Evolutionary conservation across 768 basidiomycete species (phyloP).

Genomic region (Pisolithus sp.): DNA sequence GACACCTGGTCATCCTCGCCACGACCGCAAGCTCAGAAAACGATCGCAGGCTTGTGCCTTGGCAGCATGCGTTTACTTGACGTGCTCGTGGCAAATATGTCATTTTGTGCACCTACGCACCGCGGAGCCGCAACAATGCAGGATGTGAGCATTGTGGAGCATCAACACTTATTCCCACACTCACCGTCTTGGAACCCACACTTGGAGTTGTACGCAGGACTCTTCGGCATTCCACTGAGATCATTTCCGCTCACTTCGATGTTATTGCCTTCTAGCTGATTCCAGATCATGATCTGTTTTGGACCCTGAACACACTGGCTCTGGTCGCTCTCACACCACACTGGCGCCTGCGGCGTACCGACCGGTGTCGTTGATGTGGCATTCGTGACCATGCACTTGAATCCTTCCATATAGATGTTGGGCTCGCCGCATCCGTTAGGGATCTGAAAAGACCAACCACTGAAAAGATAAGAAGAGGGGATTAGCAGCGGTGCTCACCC

Average conservation of each 20-base stretch:
- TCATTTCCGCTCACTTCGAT: slow-evolving; percentile 39
- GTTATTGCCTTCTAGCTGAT: slow-evolving; percentile 44
- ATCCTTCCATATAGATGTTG: slow-evolving; percentile 45
- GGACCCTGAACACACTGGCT: slow-evolving; percentile 39
- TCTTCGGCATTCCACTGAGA: slow-evolving; percentile 33
- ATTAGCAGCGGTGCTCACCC: slow-evolving; percentile 28
- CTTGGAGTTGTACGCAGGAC: slow-evolving; percentile 45
- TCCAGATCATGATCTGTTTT: slow-evolving; percentile 54
- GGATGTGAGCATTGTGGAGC: not conserved
- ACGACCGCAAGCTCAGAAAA: not conserved
- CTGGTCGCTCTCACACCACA: slow-evolving; percentile 47
- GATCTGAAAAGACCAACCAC: not conserved
- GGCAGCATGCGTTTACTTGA: not conserved
- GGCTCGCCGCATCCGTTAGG: slow-evolving; percentile 42
- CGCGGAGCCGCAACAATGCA: not conserved
- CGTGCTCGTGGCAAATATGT: slow-evolving; percentile 4
- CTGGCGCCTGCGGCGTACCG: slow-evolving; percentile 38
- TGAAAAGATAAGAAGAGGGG: not conserved
- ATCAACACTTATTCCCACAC: slow-evolving; percentile 2
- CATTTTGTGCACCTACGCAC: slow-evolving; percentile 6
- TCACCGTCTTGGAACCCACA: slow-evolving; percentile 43
- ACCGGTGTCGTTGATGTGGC: slow-evolving; percentile 36
- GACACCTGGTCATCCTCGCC: not conserved
- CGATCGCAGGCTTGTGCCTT: not conserved
- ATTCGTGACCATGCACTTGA: slow-evolving; percentile 42